Conservation (phyloP, 345 rosid genomes). For the Kernera saxatilis region DNA sequence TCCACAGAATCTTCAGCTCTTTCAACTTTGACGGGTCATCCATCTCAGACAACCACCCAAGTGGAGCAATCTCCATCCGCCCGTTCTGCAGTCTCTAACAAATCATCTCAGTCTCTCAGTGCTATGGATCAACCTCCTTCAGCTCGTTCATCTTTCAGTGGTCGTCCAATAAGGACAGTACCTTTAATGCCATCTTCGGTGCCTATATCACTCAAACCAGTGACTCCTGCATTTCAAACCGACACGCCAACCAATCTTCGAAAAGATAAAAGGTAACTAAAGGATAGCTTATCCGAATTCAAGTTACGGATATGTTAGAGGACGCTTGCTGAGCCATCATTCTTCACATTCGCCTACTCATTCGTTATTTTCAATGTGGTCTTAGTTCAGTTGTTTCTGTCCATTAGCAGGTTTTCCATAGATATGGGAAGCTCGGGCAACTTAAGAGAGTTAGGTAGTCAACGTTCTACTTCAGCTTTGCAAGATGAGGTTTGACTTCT, state of each 20-base stretch:
- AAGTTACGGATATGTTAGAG: background rate
- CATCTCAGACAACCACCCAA: conserved; percentile 37
- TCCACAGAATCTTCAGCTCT: conserved; percentile 36
- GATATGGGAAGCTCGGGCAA: conserved; percentile 50
- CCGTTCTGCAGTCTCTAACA: conserved; percentile 33
- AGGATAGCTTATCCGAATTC: background rate
- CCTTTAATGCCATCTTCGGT: conserved; percentile 48
- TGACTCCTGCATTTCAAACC: conserved; percentile 34
- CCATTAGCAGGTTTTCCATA: conserved; percentile 40
- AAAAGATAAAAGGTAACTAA: conserved; percentile 55
- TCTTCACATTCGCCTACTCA: background rate
- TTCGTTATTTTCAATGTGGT: background rate
- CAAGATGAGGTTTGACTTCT: conserved; percentile 68
- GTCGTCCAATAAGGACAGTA: conserved; percentile 44
- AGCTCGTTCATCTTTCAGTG: conserved; percentile 42
- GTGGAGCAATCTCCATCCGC: conserved; percentile 41
- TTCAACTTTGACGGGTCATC: conserved; percentile 28
- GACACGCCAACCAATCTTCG: conserved; percentile 40
- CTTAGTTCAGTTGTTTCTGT: conserved; percentile 23
- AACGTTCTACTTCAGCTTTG: conserved; percentile 59
- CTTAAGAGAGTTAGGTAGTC: conserved; percentile 47
- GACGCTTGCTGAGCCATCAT: background rate
- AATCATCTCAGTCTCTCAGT: conserved; percentile 34
- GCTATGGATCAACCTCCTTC: conserved; percentile 47
- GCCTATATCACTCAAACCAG: conserved; percentile 53